These are phyloP conservation scores for Psophocarpus tetragonolobus DNA, from an alignment of 306 rosid genomes.

Conservation along the genomic window DNA sequence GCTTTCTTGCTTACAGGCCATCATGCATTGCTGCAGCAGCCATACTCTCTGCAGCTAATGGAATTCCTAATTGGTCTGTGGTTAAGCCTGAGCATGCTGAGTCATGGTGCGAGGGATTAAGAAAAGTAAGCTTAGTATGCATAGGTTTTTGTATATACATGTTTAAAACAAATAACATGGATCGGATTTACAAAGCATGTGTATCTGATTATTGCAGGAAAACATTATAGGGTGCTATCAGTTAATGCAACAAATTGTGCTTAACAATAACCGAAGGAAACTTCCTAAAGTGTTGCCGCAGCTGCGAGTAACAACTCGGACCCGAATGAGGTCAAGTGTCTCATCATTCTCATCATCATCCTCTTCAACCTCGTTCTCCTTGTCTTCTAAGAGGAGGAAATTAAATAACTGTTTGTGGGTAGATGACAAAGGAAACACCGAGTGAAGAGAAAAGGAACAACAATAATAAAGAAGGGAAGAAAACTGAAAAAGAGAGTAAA, in stretches of 20 bases:
- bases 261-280: conserved; percentile 43
- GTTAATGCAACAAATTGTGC: conserved; percentile 65
- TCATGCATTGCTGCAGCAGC: conserved; percentile 93
- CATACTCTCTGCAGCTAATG: conserved; percentile 75
- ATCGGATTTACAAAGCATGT: conserved; percentile 10
- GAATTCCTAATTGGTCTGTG: conserved; percentile 64
- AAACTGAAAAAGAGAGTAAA: not conserved
- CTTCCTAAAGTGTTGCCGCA: conserved; percentile 53
- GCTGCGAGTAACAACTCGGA: conserved; percentile 54
- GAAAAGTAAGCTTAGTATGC: conserved; percentile 64
- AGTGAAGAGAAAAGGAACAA: conserved; percentile 33
- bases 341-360: conserved; percentile 42
- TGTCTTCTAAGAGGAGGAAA: conserved; percentile 72
- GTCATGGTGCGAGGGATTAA: conserved; percentile 83
- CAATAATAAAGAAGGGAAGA: conserved; percentile 28
- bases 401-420: conserved; percentile 61
- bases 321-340: conserved; percentile 53
- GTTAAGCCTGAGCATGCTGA: conserved; percentile 76
- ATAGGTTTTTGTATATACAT: not conserved
- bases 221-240: conserved; percentile 67
- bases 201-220: conserved; percentile 59
- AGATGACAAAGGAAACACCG: conserved; percentile 70
- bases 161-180: not conserved
- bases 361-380: conserved; percentile 45
- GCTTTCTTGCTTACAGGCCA: conserved; percentile 81